A percentile compares a stretch with the other conserved stretches of the same genome.
Conservation (phyloP, 2,329 filamentous ascomycete species). For the Stagonosporopsis tanaceti region DNA sequence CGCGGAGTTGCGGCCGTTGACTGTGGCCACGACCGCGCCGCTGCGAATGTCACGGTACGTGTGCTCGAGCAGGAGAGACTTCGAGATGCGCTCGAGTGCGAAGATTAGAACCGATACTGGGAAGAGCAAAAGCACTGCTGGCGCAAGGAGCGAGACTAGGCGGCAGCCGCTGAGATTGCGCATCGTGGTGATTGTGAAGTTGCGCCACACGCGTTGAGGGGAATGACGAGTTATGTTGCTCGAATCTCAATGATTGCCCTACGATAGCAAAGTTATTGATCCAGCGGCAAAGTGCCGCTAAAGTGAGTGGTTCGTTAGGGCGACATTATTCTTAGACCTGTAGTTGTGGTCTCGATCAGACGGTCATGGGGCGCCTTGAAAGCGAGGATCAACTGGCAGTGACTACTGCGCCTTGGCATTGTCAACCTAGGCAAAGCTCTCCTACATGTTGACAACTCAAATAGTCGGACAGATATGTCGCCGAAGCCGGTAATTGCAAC, state of each 20-base stretch:
- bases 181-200: slow-evolving; percentile 22
- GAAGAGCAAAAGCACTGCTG: slow-evolving; percentile 35
- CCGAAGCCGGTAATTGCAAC: too few relatives aligned
- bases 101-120: slow-evolving; percentile 30
- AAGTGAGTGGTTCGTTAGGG: not conserved
- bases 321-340: not conserved
- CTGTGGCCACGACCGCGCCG: slow-evolving; percentile 21
- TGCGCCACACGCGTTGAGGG: not conserved
- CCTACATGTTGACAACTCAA: too few relatives aligned
- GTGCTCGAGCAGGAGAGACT: slow-evolving; percentile 22
- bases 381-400: not conserved
- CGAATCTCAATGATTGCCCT: not conserved
- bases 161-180: slow-evolving; percentile 31
- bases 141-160: slow-evolving; percentile 30
- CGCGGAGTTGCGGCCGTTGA: slow-evolving; percentile 20
- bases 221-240: not conserved
- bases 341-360: not conserved
- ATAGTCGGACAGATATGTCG: too few relatives aligned
- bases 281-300: not conserved
- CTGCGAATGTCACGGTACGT: slow-evolving; percentile 22
- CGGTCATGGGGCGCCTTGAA: slow-evolving; percentile 4
- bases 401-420: slow-evolving; percentile 1
- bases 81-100: slow-evolving; percentile 40
- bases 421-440: too few relatives aligned
- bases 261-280: not conserved